A percentile compares a stretch with the other conserved stretches of the same genome.
Conservation (phyloP, 2,329 filamentous ascomycete species). For the Emmonsiellopsis sp. region DNA sequence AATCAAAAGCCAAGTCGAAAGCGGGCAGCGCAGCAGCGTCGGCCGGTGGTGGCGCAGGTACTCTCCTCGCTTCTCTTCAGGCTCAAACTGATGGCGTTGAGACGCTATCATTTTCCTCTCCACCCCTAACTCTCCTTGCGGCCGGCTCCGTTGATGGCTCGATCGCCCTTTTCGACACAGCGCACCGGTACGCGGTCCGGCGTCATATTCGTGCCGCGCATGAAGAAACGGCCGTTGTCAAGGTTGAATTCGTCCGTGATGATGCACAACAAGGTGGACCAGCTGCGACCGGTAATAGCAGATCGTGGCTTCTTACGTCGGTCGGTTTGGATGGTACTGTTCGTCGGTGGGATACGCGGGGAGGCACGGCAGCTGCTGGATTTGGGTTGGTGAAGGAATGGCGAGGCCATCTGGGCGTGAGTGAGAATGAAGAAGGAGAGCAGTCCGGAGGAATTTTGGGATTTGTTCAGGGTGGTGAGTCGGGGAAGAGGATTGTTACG, state of each 20-base stretch:
- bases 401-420: constrained; percentile 60
- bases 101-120: constrained; percentile 56
- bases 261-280: constrained; percentile 20
- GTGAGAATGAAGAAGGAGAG: constrained; percentile 53
- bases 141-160: constrained; percentile 56
- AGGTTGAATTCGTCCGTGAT: constrained; percentile 71
- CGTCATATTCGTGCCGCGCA: constrained; percentile 74
- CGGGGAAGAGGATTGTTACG: constrained; percentile 67
- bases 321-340: constrained; percentile 91
- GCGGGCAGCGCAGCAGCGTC: constrained; percentile 38
- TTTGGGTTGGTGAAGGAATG: constrained; percentile 75
- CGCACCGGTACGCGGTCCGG: constrained; percentile 78
- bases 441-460: constrained; percentile 78
- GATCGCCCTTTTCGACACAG: constrained; percentile 79
- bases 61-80: constrained; percentile 75
- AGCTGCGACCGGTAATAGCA: constrained; percentile 25
- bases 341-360: constrained; percentile 73
- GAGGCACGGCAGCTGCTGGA: constrained; percentile 56
- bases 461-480: constrained; percentile 69
- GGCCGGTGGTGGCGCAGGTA: constrained; percentile 52
- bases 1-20: constrained; percentile 44
- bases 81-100: constrained; percentile 74
- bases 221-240: constrained; percentile 82
- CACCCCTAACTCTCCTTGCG: constrained; percentile 52
- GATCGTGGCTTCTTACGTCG: constrained; percentile 67